Evolutionary conservation across 352 stramenopile species (phyloP), one percentile per base, ranked within the genome.

Genomic region (Pythium aquatile): DNA sequence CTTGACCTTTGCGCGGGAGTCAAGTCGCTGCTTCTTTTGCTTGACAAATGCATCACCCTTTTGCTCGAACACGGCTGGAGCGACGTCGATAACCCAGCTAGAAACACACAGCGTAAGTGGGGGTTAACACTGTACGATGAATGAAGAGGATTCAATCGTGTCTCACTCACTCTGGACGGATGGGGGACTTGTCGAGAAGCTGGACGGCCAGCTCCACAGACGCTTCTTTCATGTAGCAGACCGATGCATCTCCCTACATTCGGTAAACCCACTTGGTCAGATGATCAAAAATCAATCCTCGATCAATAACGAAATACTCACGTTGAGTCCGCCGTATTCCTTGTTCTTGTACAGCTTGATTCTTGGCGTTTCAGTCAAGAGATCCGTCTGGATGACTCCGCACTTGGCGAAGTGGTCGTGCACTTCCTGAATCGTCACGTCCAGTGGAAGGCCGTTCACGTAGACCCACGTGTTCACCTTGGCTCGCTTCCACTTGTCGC

Each of bases 291-390:
- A 24, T 17, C 54, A 37, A 16, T 52, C 3, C 9, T 7, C 30
- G 29, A 51, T 28, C 17, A 65, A 2, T 5, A 26, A 42, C 39
- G 26, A n/a, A 28, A 33, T 24, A 74, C 82, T 35, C 76, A 94
- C 86, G 48, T 99, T 99, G 11, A 97, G 69, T 3, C 83, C 75
- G 11, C 88, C 92, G 33, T 78, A 78, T 33, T 94, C 76, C 62
- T 96, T 95, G 73, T 95, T 81, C 52, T 82, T 61, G 75, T 99
- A 99, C 5, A 99, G 72, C 68, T 99, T 99, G 65, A 99, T 97
- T 55, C 97, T 97, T 9, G 95, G 96, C 56, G 94, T 78, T 51
- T 97, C 81, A 14, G 90, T 97, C 44, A 90, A 78, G 53, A 98
- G 92, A 78, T 98, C 96, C 26, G 96, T 83, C 70, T 98, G 96